Evolutionary conservation across 129 eudicot genomes (phyloP).

Genomic region (Gnaphalium uliginosum): DNA sequence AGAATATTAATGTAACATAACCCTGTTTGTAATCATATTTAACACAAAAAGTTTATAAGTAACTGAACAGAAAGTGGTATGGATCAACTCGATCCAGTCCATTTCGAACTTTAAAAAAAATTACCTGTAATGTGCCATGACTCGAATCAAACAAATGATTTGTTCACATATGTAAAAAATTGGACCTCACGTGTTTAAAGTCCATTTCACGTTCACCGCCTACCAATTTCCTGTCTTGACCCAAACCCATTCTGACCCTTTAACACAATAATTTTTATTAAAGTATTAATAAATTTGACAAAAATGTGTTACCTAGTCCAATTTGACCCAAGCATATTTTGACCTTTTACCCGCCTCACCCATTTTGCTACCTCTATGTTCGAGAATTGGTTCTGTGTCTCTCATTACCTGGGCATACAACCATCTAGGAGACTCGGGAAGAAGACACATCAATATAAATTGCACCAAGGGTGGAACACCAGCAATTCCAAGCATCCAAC

Average conservation of each 20-base stretch:
- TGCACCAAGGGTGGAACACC: constrained; percentile 69
- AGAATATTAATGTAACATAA: background rate
- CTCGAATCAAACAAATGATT: background rate
- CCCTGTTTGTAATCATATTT: too few species aligned
- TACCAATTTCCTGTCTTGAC: background rate
- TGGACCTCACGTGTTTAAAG: background rate
- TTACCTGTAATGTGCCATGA: background rate
- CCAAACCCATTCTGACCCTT: background rate
- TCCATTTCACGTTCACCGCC: background rate
- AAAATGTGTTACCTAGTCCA: too few species aligned
- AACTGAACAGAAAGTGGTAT: background rate
- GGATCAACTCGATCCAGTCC: background rate
- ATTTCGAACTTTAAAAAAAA: background rate
- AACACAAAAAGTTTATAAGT: too few species aligned
- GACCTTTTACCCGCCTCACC: background rate
- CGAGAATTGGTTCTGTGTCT: background rate
- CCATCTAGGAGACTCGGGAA: constrained; percentile 93
- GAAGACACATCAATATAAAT: constrained; percentile 58
- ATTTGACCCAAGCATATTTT: background rate
- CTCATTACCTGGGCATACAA: constrained; percentile 60
- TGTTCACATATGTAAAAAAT: background rate
- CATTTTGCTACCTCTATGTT: constrained; percentile 6
- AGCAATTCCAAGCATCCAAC: constrained; percentile 88
- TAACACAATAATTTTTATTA: too few species aligned
- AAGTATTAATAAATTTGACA: too few species aligned